A percentile compares a stretch with the other conserved stretches of the same genome.
Evolutionary conservation across 768 basidiomycete genomes (phyloP).

Genomic region (Ramaria sp.): DNA sequence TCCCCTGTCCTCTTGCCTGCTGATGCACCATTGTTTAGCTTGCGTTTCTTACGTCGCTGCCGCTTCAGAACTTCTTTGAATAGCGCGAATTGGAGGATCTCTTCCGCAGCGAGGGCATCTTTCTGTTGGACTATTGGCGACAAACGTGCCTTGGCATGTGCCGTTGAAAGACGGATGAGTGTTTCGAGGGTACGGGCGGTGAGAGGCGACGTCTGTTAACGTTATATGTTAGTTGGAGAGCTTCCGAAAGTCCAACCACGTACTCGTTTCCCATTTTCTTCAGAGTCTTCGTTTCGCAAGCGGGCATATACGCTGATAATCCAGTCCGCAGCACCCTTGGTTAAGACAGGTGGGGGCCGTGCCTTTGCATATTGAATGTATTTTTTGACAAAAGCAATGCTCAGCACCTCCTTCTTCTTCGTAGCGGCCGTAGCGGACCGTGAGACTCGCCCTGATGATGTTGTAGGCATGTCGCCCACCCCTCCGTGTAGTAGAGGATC

Average conservation of each 20-base stretch:
- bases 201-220: slow-evolving; percentile 78
- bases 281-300: slow-evolving; percentile 85
- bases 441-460: slow-evolving; percentile 43
- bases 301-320: slow-evolving; percentile 89
- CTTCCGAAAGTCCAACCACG: slow-evolving; percentile 7
- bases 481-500: slow-evolving; percentile 92
- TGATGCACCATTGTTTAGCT: slow-evolving; percentile 61
- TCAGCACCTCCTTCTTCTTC: slow-evolving; percentile 71
- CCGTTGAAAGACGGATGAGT: slow-evolving; percentile 93
- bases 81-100: slow-evolving; percentile 92
- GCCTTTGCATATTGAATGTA: slow-evolving; percentile 97
- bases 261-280: slow-evolving; percentile 82
- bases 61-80: slow-evolving; percentile 95
- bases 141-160: slow-evolving; percentile 92
- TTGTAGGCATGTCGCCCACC: slow-evolving; percentile 38
- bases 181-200: slow-evolving; percentile 99
- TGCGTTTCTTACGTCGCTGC: slow-evolving; percentile 71
- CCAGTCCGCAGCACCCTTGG: slow-evolving; percentile 87
- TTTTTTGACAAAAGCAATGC: slow-evolving; percentile 93
- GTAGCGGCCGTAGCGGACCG: slow-evolving; percentile 36
- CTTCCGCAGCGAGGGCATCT: slow-evolving; percentile 87
- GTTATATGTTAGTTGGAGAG: slow-evolving; percentile 9
- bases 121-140: slow-evolving; percentile 73
- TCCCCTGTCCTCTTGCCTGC: slow-evolving; percentile 21
- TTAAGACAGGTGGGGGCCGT: slow-evolving; percentile 73